Base-by-base conservation (phyloP, 306 rosid species). In the Lagenaria siceraria region DNA sequence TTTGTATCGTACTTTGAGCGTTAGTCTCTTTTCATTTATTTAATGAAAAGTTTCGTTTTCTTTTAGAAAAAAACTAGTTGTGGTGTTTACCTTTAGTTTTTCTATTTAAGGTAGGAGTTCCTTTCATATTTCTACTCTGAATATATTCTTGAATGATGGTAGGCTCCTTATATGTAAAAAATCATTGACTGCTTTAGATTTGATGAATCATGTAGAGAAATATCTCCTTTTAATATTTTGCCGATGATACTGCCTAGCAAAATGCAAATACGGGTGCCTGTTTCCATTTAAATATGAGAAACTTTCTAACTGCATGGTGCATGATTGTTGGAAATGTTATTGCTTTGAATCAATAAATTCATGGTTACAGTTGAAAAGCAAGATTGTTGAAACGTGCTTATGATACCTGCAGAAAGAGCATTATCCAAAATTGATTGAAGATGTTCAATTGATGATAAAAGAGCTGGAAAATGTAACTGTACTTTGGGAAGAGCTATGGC, bases 401-500 rank as follows among this genome's bases (percentile, higher is more conserved):
- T 83, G 80, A 82, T 86, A 78, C 80, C 60, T 85, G 88, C 93
- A 93, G 98, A 91, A 78, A 83, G 93, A 88, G 78, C 88, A 88
- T 78, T 88, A 93, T 83, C 98, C 98, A 59, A 81, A 83, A 78
- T 74, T 93, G 94, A 86, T 91, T 82, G 96, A 91, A 86, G 97
- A 93, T 86, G 96, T 93, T 75, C 92, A 90, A 85, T 86, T 93
- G 79, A 92, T 93, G 94, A 91, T 93, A 84, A 91, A 86, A 83
- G 98, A 93, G 83, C 91, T 93, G n/a, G 96, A 89, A 82, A 91
- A 93, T 83, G 97, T 90, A 81, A 93, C 98, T 86, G 96, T 93
- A 80, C 98, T 93, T 52, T 93, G 98, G 98, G 98, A 93, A 90
- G 98, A 93, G 83, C 84, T 93, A 84, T 93, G 98, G 98, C 97